phyloP scores from a whole-genome alignment of 495 filamentous ascomycete species.

The Glonium stellatum region DNA sequence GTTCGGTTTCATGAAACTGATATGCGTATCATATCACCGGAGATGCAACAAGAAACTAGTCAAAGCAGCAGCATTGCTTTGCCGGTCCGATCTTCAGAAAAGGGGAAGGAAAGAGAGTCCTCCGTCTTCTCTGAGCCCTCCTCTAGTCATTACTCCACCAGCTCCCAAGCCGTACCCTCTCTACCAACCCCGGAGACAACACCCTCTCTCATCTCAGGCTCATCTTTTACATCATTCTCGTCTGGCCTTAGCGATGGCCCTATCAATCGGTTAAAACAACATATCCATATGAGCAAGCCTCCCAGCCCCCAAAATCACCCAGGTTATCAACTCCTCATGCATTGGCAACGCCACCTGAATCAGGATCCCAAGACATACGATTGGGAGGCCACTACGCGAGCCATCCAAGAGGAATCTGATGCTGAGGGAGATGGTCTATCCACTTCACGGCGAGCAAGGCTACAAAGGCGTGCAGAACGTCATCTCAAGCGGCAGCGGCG shows the following conservation, averaged over 20 bases:
- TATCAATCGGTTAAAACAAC: constrained; percentile 13
- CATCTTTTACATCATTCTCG: constrained; percentile 2
- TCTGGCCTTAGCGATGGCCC: neutral
- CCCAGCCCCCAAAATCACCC: neutral
- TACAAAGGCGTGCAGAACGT: neutral
- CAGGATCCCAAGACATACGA: constrained; percentile 21
- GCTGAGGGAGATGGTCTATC: constrained; percentile 7
- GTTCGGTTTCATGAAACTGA: neutral
- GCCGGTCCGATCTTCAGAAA: neutral
- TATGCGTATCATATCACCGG: neutral
- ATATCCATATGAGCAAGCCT: constrained; percentile 18
- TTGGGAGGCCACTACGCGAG: constrained; percentile 16
- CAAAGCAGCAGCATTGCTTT: constrained; percentile 7
- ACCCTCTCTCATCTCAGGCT: constrained; percentile 5
- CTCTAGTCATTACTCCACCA: neutral
- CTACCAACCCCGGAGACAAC: constrained; percentile 18
- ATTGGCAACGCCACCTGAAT: constrained; percentile 14
- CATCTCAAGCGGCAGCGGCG: constrained; percentile 7
- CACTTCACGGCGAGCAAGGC: neutral
- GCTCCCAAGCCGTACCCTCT: neutral
- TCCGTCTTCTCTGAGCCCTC: neutral
- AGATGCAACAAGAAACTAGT: neutral
- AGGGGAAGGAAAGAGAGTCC: neutral
- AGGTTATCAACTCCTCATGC: constrained; percentile 11
- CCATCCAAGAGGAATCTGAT: constrained; percentile 4